Percentiles rank a stretch among this genome's conserved stretches.
Evolutionary conservation across 2,329 filamentous ascomycete species (phyloP).

Genomic region (Botrytis fragariae): DNA sequence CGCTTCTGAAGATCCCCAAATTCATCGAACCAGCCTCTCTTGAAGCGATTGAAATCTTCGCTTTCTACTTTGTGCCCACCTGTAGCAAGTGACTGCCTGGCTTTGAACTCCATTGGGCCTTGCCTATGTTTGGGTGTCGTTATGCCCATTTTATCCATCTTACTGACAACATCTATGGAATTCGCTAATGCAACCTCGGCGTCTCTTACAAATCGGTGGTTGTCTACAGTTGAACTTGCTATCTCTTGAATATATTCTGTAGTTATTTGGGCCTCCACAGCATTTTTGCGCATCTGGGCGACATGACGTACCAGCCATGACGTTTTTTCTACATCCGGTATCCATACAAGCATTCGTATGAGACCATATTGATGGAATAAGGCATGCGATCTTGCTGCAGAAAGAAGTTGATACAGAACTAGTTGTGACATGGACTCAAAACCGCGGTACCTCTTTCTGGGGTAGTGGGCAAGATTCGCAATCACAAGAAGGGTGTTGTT

Average conservation of each 20-base stretch:
- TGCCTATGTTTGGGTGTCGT: slow-evolving; percentile 48
- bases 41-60: slow-evolving; percentile 5
- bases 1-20: not conserved
- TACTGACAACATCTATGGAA: slow-evolving; percentile 40
- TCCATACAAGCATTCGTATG: slow-evolving; percentile 76
- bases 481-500: slow-evolving; percentile 75
- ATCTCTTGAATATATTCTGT: slow-evolving; percentile 60
- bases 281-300: slow-evolving; percentile 52
- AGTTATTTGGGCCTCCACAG: slow-evolving; percentile 59
- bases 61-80: not conserved
- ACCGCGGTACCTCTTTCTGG: slow-evolving; percentile 48
- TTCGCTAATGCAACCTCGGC: slow-evolving; percentile 49
- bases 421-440: slow-evolving; percentile 58
- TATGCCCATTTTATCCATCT: slow-evolving; percentile 48
- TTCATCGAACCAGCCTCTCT: slow-evolving; percentile 4
- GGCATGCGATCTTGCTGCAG: slow-evolving; percentile 53
- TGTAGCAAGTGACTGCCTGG: slow-evolving; percentile 26
- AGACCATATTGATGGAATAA: slow-evolving; percentile 74
- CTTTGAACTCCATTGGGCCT: slow-evolving; percentile 35
- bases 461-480: slow-evolving; percentile 60
- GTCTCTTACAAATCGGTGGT: slow-evolving; percentile 42
- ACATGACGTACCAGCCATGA: slow-evolving; percentile 60
- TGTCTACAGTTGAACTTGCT: slow-evolving; percentile 41
- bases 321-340: slow-evolving; percentile 58
- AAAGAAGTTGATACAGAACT: slow-evolving; percentile 60